These are phyloP conservation scores for Backusella morwellensis DNA, from an alignment of 192 early-diverging fungal genomes.

Conservation along the genomic window DNA sequence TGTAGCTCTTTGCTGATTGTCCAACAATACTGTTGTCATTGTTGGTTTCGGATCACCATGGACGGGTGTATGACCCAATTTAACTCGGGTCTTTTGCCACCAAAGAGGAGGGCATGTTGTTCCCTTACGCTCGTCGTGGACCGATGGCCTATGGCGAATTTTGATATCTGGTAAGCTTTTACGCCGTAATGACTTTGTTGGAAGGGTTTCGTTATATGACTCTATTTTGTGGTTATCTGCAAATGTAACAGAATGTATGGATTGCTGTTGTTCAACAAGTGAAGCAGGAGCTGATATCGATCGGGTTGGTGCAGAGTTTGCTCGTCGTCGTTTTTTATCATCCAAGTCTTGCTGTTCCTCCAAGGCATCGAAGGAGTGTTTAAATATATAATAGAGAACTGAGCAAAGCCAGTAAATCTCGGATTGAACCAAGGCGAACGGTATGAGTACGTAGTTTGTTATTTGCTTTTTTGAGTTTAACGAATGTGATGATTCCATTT, in stretches of 20 bases:
- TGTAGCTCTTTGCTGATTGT: not conserved
- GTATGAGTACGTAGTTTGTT: not conserved
- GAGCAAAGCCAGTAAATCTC: conserved; percentile 11
- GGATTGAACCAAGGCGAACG: conserved; percentile 8
- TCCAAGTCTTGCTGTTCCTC: not conserved
- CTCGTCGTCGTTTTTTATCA: not conserved
- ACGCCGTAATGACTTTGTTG: not conserved
- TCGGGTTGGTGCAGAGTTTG: not conserved
- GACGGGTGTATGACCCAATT: not conserved
- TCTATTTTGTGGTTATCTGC: not conserved
- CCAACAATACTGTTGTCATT: not conserved
- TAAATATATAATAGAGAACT: conserved; percentile 1
- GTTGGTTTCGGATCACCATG: not conserved
- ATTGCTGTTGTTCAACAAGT: not conserved
- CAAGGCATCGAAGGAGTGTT: not conserved
- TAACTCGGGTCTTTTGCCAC: conserved; percentile 11
- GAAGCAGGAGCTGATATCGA: not conserved
- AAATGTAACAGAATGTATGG: not conserved
- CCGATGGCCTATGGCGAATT: not conserved
- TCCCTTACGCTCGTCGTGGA: conserved; percentile 1
- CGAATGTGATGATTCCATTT: not conserved
- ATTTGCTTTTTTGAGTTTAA: not conserved
- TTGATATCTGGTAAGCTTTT: not conserved
- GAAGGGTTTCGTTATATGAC: not conserved
- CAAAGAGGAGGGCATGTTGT: conserved; percentile 4